phyloP scores from a whole-genome alignment of 495 filamentous ascomycete species.

The Lineolata rhizophorae region DNA sequence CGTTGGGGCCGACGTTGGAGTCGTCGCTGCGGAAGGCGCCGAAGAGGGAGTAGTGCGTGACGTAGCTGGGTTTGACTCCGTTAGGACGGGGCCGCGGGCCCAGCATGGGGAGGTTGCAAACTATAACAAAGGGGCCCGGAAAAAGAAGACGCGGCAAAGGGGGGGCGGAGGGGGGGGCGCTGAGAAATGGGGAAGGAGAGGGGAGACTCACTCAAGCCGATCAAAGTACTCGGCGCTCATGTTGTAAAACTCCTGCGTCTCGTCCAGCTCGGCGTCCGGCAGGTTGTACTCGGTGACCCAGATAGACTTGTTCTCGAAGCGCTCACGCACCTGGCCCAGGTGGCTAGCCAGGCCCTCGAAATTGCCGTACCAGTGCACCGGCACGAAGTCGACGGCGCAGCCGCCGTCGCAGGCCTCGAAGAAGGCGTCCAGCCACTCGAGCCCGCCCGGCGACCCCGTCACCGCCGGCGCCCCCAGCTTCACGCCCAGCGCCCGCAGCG shows the following conservation, averaged over 20 bases:
- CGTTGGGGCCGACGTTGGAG: constrained; percentile 47
- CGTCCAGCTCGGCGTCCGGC: constrained; percentile 22
- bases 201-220: constrained; percentile 16
- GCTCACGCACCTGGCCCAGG: constrained; percentile 34
- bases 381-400: constrained; percentile 50
- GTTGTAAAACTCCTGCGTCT: constrained; percentile 44
- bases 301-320: constrained; percentile 35
- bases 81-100: neutral
- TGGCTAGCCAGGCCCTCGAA: constrained; percentile 54
- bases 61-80: constrained; percentile 16
- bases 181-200: neutral
- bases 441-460: constrained; percentile 22
- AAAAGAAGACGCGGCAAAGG: too few relatives aligned
- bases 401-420: constrained; percentile 25
- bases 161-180: too few relatives aligned
- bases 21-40: constrained; percentile 43
- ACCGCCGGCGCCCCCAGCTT: constrained; percentile 17
- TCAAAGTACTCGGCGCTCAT: constrained; percentile 39
- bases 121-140: too few relatives aligned
- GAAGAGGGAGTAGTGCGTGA: constrained; percentile 50
- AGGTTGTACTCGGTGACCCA: constrained; percentile 58
- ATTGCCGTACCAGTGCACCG: constrained; percentile 57
- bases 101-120: neutral
- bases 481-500: constrained; percentile 27
- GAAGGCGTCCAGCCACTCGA: constrained; percentile 41